Evolutionary conservation across 345 rosid genomes (phyloP).

Genomic region (Ailanthus altissimus): DNA sequence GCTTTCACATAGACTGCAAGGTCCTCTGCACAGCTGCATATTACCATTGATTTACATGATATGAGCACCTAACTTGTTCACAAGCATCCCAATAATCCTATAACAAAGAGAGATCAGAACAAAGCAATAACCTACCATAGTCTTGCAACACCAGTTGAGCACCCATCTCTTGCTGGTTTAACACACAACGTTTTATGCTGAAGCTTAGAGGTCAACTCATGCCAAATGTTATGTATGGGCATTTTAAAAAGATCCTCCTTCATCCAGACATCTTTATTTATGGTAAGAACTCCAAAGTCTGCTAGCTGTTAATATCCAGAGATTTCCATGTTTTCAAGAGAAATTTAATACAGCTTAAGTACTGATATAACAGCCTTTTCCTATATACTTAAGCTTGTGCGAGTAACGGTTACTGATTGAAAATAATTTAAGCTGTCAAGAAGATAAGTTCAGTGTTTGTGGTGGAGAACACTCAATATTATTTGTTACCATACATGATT

Average conservation of each 20-base stretch:
- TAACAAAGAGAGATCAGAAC: not conserved
- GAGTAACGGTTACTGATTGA: not conserved
- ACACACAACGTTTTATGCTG: constrained; percentile 77
- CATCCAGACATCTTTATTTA: constrained; percentile 65
- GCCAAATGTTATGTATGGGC: constrained; percentile 55
- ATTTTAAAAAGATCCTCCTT: constrained; percentile 61
- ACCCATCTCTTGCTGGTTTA: constrained; percentile 95
- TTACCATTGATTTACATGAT: not conserved
- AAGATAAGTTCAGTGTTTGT: not conserved
- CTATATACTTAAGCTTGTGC: constrained; percentile 2
- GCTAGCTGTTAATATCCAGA: constrained; percentile 56
- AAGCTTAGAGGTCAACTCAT: constrained; percentile 62
- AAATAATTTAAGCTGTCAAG: constrained; percentile 10
- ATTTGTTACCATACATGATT: constrained; percentile 54
- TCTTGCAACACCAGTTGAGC: constrained; percentile 98
- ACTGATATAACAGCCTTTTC: not conserved
- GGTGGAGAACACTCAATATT: not conserved
- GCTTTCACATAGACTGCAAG: constrained; percentile 70
- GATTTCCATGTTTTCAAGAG: constrained; percentile 18
- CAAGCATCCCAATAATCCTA: constrained; percentile 1
- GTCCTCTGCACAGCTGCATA: constrained; percentile 64
- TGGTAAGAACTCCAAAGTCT: constrained; percentile 78
- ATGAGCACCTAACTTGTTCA: not conserved
- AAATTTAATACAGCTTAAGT: constrained; percentile 2
- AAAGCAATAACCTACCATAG: constrained; percentile 55